Evolutionary conservation across 345 rosid genomes (phyloP), one percentile per base, ranked within the genome.

Genomic region (Heritiera fomes): DNA sequence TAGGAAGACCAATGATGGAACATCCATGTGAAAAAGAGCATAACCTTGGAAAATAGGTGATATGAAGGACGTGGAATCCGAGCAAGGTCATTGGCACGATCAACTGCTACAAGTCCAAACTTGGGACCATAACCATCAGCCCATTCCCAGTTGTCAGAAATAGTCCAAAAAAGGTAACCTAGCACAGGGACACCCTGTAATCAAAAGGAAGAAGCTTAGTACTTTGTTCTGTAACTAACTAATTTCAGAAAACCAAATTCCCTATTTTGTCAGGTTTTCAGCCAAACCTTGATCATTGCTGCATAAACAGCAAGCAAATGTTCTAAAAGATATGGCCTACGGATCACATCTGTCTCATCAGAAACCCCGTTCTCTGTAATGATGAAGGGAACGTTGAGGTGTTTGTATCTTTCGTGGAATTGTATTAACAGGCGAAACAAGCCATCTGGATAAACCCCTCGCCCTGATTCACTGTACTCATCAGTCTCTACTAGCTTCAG

Each of bases 91-190:
- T 93, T 91, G 77, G 89, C 83, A 70, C 98, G 93, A 82, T 95
- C 94, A 76, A 93, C 98, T 9, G 91, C 90, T 28, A 92, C 97
- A 60, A 95, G 93, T 76, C 98, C 98, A 83, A 95, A 95, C 87
- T 95, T 95, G 59, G 98, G 98, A 82, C 98, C 98, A 82, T 95
- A 95, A 43, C 98, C 98, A 87, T 95, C 97, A 73, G 99, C 99
- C 99, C 98, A 95, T 85, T 95, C 99, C 99, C 99, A 95, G 77
- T 95, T 95, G 83, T 93, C 99, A 20, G 99, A 95, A 70, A 90
- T 89, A 53, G 99, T 95, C 99, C 99, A 95, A 82, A 95, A 95
- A 17, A 93, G 59, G 87, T 93, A 93, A 82, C 99, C 99, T 66
- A 92, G 84, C 77, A 93, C 92, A 40, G 91, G 97, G 63, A 95